phyloP scores from a whole-genome alignment of 768 basidiomycete species.

The Phaeotremella fagi region DNA sequence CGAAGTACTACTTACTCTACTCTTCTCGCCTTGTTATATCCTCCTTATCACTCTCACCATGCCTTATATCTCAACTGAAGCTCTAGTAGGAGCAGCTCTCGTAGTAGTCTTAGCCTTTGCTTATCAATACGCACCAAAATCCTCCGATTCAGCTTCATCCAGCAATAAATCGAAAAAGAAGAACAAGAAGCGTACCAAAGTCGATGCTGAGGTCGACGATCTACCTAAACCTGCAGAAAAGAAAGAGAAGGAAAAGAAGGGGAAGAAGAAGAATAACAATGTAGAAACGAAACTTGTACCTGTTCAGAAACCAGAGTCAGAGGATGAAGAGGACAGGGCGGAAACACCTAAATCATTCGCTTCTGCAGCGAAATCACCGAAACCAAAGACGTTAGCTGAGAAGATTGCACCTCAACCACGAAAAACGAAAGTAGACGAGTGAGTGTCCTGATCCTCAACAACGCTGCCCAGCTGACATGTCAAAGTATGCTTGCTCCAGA shows the following conservation, averaged over 20 bases:
- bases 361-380: constrained; percentile 6
- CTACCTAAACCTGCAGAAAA: neutral
- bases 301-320: no score
- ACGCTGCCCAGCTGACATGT: neutral
- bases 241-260: constrained; percentile 13
- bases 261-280: neutral
- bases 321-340: no score
- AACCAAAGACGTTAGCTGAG: constrained; percentile 39
- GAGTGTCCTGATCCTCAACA: constrained; percentile 2
- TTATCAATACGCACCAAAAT: constrained; percentile 29
- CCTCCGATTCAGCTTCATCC: neutral
- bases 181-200: constrained; percentile 20
- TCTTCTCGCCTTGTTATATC: no score
- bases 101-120: constrained; percentile 33
- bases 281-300: no score
- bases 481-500: constrained; percentile 41
- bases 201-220: neutral
- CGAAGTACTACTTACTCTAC: no score
- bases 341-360: neutral
- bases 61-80: constrained; percentile 44
- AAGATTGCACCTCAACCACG: constrained; percentile 31
- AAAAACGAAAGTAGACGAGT: constrained; percentile 42
- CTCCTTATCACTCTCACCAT: constrained; percentile 22
- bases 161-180: constrained; percentile 14
- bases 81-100: constrained; percentile 30